phyloP scores from a whole-genome alignment of 495 filamentous ascomycete species.

The Penicillium canescens region DNA sequence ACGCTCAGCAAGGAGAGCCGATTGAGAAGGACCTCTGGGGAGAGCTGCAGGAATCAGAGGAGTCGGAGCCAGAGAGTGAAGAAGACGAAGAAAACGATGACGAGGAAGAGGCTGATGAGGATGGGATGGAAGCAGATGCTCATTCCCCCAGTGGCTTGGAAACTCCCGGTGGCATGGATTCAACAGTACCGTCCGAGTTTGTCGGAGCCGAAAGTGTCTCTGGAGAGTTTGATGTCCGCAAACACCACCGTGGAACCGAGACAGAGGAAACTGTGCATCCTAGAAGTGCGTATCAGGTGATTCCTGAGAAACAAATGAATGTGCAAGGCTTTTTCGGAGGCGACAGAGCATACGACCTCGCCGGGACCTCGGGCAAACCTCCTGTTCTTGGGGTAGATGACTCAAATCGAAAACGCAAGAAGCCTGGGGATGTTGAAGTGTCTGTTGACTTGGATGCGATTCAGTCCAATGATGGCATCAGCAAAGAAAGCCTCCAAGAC shows the following conservation, averaged over 20 bases:
- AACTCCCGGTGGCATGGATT: conserved; percentile 78
- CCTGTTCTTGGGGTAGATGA: conserved; percentile 82
- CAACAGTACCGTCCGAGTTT: conserved; percentile 76
- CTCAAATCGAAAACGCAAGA: conserved; percentile 80
- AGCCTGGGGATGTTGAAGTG: conserved; percentile 93
- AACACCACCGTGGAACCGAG: conserved; percentile 80
- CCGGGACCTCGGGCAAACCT: conserved; percentile 48
- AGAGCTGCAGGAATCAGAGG: conserved; percentile 81
- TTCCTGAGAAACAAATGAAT: conserved; percentile 81
- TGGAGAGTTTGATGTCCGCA: conserved; percentile 90
- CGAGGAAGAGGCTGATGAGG: conserved; percentile 73
- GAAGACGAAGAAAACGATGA: conserved; percentile 67
- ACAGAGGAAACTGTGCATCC: conserved; percentile 79
- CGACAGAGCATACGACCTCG: conserved; percentile 88
- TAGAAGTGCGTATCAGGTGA: conserved; percentile 80
- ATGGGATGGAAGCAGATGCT: conserved; percentile 61
- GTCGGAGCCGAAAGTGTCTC: conserved; percentile 69
- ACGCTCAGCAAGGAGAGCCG: conserved; percentile 67
- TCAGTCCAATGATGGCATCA: conserved; percentile 67
- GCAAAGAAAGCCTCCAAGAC: conserved; percentile 64
- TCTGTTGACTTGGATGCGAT: conserved; percentile 82
- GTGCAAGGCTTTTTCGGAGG: conserved; percentile 94
- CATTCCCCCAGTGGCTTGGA: conserved; percentile 77
- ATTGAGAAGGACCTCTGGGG: conserved; percentile 92
- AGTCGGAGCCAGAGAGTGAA: conserved; percentile 77